Conservation (phyloP, 1,284 basidiomycete species). For the Phenoliferia sp. region DNA sequence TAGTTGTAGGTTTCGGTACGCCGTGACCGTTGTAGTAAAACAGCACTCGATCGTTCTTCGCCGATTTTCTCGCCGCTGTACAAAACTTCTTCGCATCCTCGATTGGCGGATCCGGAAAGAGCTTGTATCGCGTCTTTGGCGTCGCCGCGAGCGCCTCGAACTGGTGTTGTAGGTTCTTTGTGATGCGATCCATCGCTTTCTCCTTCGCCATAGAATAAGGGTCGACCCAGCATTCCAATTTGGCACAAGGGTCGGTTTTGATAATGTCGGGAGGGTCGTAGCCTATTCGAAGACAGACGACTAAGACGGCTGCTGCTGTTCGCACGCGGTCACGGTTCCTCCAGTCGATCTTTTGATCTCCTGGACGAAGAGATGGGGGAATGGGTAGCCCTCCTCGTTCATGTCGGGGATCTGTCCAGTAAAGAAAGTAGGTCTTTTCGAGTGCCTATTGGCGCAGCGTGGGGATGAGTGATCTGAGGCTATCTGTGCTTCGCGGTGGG, state of each 20-base stretch:
- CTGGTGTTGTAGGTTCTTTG: slow-evolving; percentile 87
- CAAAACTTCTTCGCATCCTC: slow-evolving; percentile 92
- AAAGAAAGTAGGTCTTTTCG: slow-evolving; percentile 38
- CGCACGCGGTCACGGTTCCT: slow-evolving; percentile 38
- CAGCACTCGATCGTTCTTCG: slow-evolving; percentile 88
- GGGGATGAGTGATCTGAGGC: background rate
- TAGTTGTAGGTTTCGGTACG: slow-evolving; percentile 92
- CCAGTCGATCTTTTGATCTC: slow-evolving; percentile 32
- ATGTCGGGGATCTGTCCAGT: slow-evolving; percentile 38
- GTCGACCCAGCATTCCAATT: slow-evolving; percentile 96
- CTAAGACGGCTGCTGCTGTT: slow-evolving; percentile 86
- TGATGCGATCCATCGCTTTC: slow-evolving; percentile 61
- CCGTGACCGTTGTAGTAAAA: slow-evolving; percentile 99
- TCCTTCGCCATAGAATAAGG: slow-evolving; percentile 69
- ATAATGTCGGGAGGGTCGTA: slow-evolving; percentile 96
- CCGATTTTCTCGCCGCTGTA: slow-evolving; percentile 73
- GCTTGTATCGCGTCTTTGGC: slow-evolving; percentile 63
- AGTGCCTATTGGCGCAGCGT: slow-evolving; percentile 23
- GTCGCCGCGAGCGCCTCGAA: slow-evolving; percentile 86
- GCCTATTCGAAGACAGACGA: slow-evolving; percentile 93
- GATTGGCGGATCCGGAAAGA: slow-evolving; percentile 86
- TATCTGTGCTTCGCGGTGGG: background rate
- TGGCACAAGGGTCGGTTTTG: slow-evolving; percentile 94
- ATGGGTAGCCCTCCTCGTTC: slow-evolving; percentile 26
- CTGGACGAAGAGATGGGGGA: slow-evolving; percentile 24